A percentile compares a stretch with the other conserved stretches of the same genome.
Evolutionary conservation across 345 rosid genomes (phyloP).

Genomic region (Rhodamnia argentea): DNA sequence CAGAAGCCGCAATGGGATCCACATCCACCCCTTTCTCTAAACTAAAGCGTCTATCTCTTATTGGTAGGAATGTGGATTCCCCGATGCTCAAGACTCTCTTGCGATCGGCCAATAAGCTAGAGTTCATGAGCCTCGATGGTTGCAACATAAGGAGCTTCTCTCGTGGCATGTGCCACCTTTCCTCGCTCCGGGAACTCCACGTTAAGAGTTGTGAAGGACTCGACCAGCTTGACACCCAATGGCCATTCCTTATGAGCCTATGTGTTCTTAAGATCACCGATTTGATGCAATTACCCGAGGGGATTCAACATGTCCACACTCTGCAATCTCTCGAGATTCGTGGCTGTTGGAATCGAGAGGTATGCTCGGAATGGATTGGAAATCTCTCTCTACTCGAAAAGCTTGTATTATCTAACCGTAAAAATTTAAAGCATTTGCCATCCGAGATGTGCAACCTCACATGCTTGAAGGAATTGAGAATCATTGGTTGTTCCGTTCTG

Average conservation of each 20-base stretch:
- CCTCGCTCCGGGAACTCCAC: fast-evolving
- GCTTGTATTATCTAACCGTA: fast-evolving
- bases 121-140: fast-evolving
- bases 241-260: fast-evolving
- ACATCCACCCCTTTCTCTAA: neutral
- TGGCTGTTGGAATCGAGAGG: fast-evolving
- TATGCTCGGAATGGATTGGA: fast-evolving
- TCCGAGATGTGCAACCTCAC: fast-evolving
- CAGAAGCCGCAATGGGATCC: fast-evolving
- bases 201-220: fast-evolving
- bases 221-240: fast-evolving
- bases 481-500: fast-evolving
- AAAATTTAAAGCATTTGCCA: fast-evolving
- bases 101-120: neutral
- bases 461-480: neutral
- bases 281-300: fast-evolving
- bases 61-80: fast-evolving
- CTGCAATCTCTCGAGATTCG: fast-evolving
- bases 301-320: fast-evolving
- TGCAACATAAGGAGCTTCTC: fast-evolving
- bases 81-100: fast-evolving
- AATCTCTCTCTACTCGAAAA: neutral
- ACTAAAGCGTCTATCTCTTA: fast-evolving
- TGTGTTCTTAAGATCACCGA: fast-evolving
- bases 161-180: fast-evolving